Percentiles rank a stretch among this genome's conserved stretches.
phyloP scores from a whole-genome alignment of 306 rosid genomes.

The Cucumis melo region DNA sequence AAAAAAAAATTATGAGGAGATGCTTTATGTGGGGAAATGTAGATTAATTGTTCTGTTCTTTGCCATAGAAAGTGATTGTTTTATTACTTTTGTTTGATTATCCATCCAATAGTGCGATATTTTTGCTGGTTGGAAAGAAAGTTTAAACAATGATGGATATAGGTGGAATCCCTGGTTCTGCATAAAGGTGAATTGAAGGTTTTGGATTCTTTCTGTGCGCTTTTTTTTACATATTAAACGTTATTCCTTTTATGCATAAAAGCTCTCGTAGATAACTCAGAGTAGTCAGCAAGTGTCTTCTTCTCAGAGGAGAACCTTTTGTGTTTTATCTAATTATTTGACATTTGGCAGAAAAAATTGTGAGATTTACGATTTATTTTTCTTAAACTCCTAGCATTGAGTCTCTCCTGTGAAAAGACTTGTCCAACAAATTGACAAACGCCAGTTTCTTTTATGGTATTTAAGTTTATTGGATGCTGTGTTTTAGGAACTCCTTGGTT shows the following conservation, averaged over 20 bases:
- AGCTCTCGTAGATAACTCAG: not conserved
- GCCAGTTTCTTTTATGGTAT: not conserved
- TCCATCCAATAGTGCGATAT: not conserved
- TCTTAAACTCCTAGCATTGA: not conserved
- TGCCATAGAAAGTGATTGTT: not conserved
- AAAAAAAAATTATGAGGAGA: not conserved
- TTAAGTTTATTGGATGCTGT: not conserved
- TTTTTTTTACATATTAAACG: not conserved
- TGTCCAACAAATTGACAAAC: not conserved
- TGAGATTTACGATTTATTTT: not conserved
- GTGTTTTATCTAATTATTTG: not conserved
- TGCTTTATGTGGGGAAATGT: not conserved
- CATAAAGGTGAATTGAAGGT: not conserved
- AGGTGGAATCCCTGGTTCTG: constrained; percentile 4
- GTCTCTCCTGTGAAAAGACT: not conserved
- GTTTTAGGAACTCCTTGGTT: not conserved
- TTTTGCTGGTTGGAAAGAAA: constrained; percentile 1
- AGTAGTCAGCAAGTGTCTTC: not conserved
- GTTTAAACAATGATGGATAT: constrained; percentile 8
- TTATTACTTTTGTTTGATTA: not conserved
- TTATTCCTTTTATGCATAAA: not conserved
- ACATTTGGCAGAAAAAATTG: not conserved
- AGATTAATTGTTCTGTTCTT: not conserved
- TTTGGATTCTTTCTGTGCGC: not conserved
- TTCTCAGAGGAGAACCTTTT: not conserved